A percentile compares a stretch with the other conserved stretches of the same genome.
Evolutionary conservation across 345 rosid species (phyloP).

Genomic region (Pistacia vera): DNA sequence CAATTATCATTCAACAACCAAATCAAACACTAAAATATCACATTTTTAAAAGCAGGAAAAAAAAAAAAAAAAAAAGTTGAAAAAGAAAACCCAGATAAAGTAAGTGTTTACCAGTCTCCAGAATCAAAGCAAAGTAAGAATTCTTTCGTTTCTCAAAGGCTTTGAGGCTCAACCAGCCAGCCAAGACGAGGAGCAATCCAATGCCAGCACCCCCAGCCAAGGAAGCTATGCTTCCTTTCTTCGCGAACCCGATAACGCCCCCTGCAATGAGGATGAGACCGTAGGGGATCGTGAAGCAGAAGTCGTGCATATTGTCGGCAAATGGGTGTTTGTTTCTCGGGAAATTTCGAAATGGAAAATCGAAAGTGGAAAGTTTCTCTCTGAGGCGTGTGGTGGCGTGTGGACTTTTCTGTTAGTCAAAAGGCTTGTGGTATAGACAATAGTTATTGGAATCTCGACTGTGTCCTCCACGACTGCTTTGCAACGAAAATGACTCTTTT

Average conservation of each 20-base stretch:
- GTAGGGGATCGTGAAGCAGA: slow-evolving; percentile 97
- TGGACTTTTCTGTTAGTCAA: slow-evolving; percentile 37
- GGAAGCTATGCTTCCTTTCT: slow-evolving; percentile 79
- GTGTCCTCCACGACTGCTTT: background rate
- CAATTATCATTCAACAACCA: background rate
- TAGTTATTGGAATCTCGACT: background rate
- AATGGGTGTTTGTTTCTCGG: slow-evolving; percentile 18
- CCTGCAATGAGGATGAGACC: slow-evolving; percentile 80
- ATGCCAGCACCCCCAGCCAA: slow-evolving; percentile 80
- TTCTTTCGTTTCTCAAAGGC: slow-evolving; percentile 78
- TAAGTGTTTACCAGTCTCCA: slow-evolving; percentile 63
- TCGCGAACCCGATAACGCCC: slow-evolving; percentile 75
- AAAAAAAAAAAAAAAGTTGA: background rate
- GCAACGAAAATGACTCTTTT: background rate
- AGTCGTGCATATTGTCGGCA: slow-evolving; percentile 72
- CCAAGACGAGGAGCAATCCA: slow-evolving; percentile 78
- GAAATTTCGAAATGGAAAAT: slow-evolving; percentile 2
- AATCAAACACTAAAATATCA: background rate
- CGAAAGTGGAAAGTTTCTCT: background rate
- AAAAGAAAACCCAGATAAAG: slow-evolving; percentile 3
- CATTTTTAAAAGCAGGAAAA: background rate
- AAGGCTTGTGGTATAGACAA: background rate
- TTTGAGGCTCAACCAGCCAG: slow-evolving; percentile 83
- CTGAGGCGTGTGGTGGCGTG: slow-evolving; percentile 26
- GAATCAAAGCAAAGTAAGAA: slow-evolving; percentile 58